These are phyloP conservation scores for Curvularia lunata DNA, from an alignment of 2,329 filamentous ascomycete genomes.

Conservation along the genomic window DNA sequence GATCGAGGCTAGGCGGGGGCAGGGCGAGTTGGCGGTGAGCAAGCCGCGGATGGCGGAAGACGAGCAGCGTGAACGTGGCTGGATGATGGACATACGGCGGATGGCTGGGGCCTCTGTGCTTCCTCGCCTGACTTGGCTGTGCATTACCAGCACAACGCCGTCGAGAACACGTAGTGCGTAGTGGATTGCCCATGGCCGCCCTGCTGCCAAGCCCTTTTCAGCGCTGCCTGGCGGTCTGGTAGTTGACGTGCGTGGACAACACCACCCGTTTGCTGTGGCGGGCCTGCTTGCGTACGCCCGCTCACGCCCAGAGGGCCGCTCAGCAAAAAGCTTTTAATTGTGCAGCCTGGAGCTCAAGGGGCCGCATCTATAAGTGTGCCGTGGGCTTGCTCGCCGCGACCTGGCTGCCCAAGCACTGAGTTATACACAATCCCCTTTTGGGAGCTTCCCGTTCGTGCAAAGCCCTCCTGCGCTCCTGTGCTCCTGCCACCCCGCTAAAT, in stretches of 20 bases:
- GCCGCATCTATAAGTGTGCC: conserved; percentile 22
- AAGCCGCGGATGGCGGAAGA: conserved; percentile 15
- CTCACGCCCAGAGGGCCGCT: neutral
- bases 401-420: conserved; percentile 8
- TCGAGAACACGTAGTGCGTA: conserved; percentile 33
- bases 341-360: conserved; percentile 35
- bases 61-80: neutral
- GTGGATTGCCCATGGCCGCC: conserved; percentile 19
- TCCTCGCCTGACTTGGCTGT: conserved; percentile 16
- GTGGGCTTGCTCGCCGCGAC: conserved; percentile 2
- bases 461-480: conserved; percentile 28
- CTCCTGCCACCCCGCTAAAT: conserved; percentile 47
- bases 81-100: neutral
- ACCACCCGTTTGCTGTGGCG: conserved; percentile 39
- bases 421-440: conserved; percentile 19
- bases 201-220: conserved; percentile 29
- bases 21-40: conserved; percentile 45
- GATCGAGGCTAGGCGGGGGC: conserved; percentile 12
- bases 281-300: conserved; percentile 44
- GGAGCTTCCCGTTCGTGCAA: conserved; percentile 32
- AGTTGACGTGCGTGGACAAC: conserved; percentile 28
- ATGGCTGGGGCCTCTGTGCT: conserved; percentile 38
- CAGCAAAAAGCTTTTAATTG: conserved; percentile 21
- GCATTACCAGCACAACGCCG: conserved; percentile 26
- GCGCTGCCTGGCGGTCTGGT: conserved; percentile 35